Conservation (phyloP, 345 rosid genomes). For the Brassica cretica region DNA sequence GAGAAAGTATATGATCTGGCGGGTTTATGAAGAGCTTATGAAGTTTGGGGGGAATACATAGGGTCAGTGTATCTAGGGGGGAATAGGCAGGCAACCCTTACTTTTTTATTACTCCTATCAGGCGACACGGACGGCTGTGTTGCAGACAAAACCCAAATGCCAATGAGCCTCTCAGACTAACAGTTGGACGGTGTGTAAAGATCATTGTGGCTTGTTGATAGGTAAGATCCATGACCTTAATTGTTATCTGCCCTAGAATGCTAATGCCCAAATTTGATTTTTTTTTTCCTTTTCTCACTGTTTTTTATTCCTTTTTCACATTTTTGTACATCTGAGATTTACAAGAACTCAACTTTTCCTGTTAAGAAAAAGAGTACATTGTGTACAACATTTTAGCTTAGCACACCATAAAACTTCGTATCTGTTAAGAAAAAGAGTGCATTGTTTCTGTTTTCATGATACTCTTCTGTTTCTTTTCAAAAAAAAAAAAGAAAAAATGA, state of each 20-base stretch:
- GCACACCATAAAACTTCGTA: not conserved
- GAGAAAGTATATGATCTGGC: no score
- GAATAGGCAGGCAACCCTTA: no score
- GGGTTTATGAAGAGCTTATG: no score
- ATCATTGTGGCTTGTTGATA: conserved; percentile 40
- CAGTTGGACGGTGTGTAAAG: conserved; percentile 68
- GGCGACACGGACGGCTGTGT: conserved; percentile 19
- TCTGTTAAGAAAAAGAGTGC: not conserved
- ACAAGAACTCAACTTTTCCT: conserved; percentile 24
- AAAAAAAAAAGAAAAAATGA: no score
- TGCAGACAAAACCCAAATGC: conserved; percentile 57
- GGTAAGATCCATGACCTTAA: conserved; percentile 36
- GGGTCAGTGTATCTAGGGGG: no score
- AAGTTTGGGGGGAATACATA: no score
- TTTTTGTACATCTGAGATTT: conserved; percentile 37
- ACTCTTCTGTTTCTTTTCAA: not conserved
- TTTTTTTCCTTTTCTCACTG: not conserved
- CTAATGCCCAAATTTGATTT: conserved; percentile 6
- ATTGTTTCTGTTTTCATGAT: not conserved
- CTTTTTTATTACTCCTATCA: no score
- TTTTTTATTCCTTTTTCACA: conserved; percentile 7
- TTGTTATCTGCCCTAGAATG: conserved; percentile 34
- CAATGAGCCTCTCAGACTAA: conserved; percentile 52
- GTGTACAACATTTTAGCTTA: conserved; percentile 18
- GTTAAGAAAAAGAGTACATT: conserved; percentile 41